Evolutionary conservation across 768 basidiomycete genomes (phyloP).

Genomic region (Lyophyllum semitale): DNA sequence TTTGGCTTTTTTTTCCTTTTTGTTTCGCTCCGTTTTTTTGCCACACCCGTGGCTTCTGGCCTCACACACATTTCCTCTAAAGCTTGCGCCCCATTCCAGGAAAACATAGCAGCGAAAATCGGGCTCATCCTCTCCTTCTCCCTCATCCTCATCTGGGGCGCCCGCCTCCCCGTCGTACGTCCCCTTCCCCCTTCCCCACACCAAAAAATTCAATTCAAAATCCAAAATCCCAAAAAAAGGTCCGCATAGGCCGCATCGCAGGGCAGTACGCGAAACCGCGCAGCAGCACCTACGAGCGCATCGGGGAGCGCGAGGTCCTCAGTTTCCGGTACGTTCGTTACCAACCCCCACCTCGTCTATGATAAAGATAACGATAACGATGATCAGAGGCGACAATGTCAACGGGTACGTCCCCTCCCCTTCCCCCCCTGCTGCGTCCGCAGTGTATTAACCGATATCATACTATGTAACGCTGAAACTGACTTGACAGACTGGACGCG

Average conservation of each 20-base stretch:
- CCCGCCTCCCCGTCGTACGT: constrained; percentile 86
- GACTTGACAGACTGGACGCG: constrained; percentile 62
- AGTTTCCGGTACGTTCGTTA: constrained; percentile 83
- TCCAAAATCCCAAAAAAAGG: constrained; percentile 45
- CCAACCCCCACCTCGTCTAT: background rate
- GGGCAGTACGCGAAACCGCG: constrained; percentile 97
- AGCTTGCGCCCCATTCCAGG: constrained; percentile 38
- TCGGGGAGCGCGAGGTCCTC: constrained; percentile 73
- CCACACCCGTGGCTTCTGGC: too few species aligned
- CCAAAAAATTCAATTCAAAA: background rate
- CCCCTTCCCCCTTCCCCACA: background rate
- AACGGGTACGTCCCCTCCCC: constrained; percentile 64
- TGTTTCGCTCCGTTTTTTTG: constrained; percentile 7
- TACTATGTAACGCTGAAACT: constrained; percentile 9
- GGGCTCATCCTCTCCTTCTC: constrained; percentile 94
- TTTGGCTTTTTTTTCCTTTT: constrained; percentile 1
- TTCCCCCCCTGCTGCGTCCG: background rate
- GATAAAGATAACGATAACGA: background rate
- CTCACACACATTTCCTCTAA: too few species aligned
- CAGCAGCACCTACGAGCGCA: constrained; percentile 77
- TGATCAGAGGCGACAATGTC: constrained; percentile 87
- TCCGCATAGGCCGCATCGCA: constrained; percentile 88
- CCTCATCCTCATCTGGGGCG: constrained; percentile 92
- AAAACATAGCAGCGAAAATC: constrained; percentile 86
- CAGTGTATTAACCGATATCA: background rate